Evolutionary conservation across 2,329 filamentous ascomycete genomes (phyloP), one percentile per base, ranked within the genome.

Genomic region (Fusarium phyllophilum): DNA sequence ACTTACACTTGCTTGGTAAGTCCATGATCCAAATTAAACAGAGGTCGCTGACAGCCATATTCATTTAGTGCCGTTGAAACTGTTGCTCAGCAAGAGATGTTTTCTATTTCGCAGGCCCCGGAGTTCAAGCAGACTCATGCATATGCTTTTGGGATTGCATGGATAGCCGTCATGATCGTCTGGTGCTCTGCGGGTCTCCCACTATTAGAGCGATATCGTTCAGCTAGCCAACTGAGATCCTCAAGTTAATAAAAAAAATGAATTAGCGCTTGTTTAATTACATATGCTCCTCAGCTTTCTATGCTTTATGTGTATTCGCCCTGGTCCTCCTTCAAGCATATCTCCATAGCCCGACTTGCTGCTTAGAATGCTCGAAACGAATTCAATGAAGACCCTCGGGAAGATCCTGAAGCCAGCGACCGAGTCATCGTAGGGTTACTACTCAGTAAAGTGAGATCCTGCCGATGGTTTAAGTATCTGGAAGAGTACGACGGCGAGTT

Each of bases 291-390:
- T 45, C 7, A 8, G 11, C 9, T 0, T 18, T 13, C 4, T 18
- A 9, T 26, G 0, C 24, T 6, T 26, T 0, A 26, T 20, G 5
- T 6, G 0, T 4, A 6, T 20, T 2, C 8, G 8, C 0, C 17
- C 10, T 45, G 4, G 2, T 10, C 12, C 2, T 26, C 8, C 5
- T 26, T 26, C 0, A 26, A 7, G 18, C 8, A 5, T 20, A 0
- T 45, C 12, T 2, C 44, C 24, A 46, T 46, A 1, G 24, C 44
- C 0, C 4, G 2, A 10, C 44, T 29, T 14, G 44, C 44, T 20
- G 24, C 18, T 20, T 29, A 12, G 18, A 46, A 46, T 14, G 0
- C 24, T 29, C 5, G 29, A 5, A 46, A 29, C 6, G 44, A 46
- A 7, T 29, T 20, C 12, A 46, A 29, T 7, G 44, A 46, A 20